These are phyloP conservation scores for Bathelium albidoporum DNA, from an alignment of 495 filamentous ascomycete species.

Conservation along the genomic window DNA sequence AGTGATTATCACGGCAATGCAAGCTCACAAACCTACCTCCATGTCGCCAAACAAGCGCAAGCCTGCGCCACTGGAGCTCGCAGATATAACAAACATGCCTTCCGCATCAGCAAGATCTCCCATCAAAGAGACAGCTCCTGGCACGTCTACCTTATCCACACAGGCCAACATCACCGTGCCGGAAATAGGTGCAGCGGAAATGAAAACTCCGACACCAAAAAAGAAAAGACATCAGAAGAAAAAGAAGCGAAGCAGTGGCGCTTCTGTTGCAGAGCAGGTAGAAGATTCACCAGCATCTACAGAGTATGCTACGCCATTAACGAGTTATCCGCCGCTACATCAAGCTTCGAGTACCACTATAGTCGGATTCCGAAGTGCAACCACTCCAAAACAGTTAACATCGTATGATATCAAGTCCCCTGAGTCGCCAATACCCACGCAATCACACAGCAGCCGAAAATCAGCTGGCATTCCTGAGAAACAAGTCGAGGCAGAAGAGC, in stretches of 20 bases:
- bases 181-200: background rate
- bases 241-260: background rate
- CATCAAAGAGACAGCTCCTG: background rate
- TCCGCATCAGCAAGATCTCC: background rate
- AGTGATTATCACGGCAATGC: background rate
- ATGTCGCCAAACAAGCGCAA: background rate
- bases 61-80: background rate
- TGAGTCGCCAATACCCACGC: background rate
- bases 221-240: background rate
- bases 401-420: background rate
- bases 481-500: background rate
- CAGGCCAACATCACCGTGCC: background rate
- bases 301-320: background rate
- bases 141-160: background rate
- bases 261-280: background rate
- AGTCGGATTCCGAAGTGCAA: background rate
- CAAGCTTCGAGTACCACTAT: background rate
- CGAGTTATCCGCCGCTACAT: background rate
- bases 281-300: background rate
- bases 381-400: background rate
- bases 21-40: background rate
- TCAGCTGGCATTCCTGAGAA: background rate
- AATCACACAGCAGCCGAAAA: background rate
- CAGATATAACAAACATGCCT: background rate
- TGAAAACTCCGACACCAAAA: background rate